phyloP scores from a whole-genome alignment of 768 basidiomycete species.

The Termitomyces sp. region DNA sequence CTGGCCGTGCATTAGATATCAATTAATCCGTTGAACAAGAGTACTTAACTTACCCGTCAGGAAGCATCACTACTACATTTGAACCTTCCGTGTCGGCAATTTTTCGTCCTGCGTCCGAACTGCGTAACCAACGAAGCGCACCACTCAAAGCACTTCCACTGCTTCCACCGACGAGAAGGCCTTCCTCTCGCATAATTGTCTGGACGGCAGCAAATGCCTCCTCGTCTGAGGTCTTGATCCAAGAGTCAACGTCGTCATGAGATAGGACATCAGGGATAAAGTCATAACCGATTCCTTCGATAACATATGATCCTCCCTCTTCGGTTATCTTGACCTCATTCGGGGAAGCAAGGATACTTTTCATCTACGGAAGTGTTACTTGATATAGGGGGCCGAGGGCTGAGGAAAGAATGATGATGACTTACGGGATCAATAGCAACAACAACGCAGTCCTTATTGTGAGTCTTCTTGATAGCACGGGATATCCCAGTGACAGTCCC shows the following conservation, averaged over 20 bases:
- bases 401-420: not conserved
- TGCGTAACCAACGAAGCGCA: constrained; percentile 73
- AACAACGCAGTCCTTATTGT: constrained; percentile 69
- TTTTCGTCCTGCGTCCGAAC: constrained; percentile 57
- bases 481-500: constrained; percentile 92
- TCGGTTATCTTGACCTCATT: constrained; percentile 56
- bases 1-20: constrained; percentile 38
- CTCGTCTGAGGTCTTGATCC: constrained; percentile 84
- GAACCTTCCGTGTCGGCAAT: constrained; percentile 64
- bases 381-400: not conserved
- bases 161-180: constrained; percentile 90
- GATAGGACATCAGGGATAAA: constrained; percentile 87
- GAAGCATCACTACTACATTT: constrained; percentile 87
- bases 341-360: constrained; percentile 83
- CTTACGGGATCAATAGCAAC: constrained; percentile 91
- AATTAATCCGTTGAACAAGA: not conserved
- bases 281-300: constrained; percentile 98
- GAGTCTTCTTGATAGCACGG: constrained; percentile 71
- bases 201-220: constrained; percentile 78
- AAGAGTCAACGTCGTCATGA: constrained; percentile 66
- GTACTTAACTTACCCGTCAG: constrained; percentile 72
- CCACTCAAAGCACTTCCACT: constrained; percentile 85
- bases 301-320: constrained; percentile 56
- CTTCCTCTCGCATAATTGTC: constrained; percentile 78
- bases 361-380: constrained; percentile 48